Percentiles rank a stretch among this genome's conserved stretches.
Evolutionary conservation across 495 filamentous ascomycete species (phyloP).

Genomic region (Saxispiralis lemnorum): DNA sequence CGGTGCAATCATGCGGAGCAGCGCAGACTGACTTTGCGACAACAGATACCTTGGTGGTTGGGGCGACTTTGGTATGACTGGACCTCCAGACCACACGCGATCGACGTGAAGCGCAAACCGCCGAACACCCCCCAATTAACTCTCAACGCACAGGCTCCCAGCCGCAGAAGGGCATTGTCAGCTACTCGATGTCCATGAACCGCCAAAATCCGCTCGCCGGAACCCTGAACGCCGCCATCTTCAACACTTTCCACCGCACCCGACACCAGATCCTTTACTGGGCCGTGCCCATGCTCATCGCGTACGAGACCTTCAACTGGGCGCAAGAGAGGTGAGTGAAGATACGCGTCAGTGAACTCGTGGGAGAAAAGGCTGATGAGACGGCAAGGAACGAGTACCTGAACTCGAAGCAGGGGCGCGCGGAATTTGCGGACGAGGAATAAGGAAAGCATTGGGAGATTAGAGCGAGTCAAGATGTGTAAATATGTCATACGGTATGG

Average conservation of each 20-base stretch:
- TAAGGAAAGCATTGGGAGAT: too few relatives aligned
- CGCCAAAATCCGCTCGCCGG: slow-evolving; percentile 40
- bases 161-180: slow-evolving; percentile 38
- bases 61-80: slow-evolving; percentile 64
- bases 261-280: slow-evolving; percentile 61
- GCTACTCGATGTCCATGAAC: slow-evolving; percentile 34
- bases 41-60: slow-evolving; percentile 65
- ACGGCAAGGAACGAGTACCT: slow-evolving; percentile 64
- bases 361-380: slow-evolving; percentile 8
- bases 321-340: slow-evolving; percentile 57
- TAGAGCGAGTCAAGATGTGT: too few relatives aligned
- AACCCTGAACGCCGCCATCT: slow-evolving; percentile 33
- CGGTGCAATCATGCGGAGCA: too few relatives aligned
- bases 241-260: slow-evolving; percentile 45
- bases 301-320: slow-evolving; percentile 71
- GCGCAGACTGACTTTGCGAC: background rate
- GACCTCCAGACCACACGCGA: background rate
- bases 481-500: too few relatives aligned
- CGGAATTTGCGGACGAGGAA: slow-evolving; percentile 21
- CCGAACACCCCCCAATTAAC: background rate
- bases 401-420: slow-evolving; percentile 77
- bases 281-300: slow-evolving; percentile 55
- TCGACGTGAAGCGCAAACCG: background rate
- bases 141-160: slow-evolving; percentile 13
- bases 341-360: too few relatives aligned